Percentiles rank a stretch among this genome's conserved stretches.
phyloP scores from a whole-genome alignment of 495 filamentous ascomycete species.

The Penicillium waksmanii region DNA sequence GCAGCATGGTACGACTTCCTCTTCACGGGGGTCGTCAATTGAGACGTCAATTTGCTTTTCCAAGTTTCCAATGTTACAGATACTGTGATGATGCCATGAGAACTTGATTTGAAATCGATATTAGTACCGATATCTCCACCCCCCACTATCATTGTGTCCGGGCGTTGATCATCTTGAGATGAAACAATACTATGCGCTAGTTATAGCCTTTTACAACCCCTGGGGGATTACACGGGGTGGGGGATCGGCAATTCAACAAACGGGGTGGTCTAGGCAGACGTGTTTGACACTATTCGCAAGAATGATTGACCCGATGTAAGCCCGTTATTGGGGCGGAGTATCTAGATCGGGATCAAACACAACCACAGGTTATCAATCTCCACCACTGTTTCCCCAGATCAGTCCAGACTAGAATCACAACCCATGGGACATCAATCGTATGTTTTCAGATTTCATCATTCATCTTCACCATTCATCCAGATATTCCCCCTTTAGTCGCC shows the following conservation, averaged over 20 bases:
- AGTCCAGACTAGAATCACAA: neutral
- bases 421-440: neutral
- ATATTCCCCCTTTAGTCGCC: neutral
- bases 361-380: neutral
- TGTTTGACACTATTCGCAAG: neutral
- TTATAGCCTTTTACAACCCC: neutral
- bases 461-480: neutral
- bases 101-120: too few relatives aligned
- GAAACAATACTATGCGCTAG: neutral
- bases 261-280: slow-evolving; percentile 2
- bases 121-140: too few relatives aligned
- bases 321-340: neutral
- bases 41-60: too few relatives aligned
- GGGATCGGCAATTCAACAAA: neutral
- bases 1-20: too few relatives aligned
- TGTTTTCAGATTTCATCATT: neutral
- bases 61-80: too few relatives aligned
- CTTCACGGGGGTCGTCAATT: too few relatives aligned
- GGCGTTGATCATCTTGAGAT: neutral
- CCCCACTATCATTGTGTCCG: neutral
- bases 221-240: neutral
- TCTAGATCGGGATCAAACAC: neutral
- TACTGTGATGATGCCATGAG: too few relatives aligned
- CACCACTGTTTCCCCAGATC: neutral
- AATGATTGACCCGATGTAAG: neutral